Base-by-base conservation (phyloP, 352 stramenopile genomes). In the Phytophthora agathidicida region DNA sequence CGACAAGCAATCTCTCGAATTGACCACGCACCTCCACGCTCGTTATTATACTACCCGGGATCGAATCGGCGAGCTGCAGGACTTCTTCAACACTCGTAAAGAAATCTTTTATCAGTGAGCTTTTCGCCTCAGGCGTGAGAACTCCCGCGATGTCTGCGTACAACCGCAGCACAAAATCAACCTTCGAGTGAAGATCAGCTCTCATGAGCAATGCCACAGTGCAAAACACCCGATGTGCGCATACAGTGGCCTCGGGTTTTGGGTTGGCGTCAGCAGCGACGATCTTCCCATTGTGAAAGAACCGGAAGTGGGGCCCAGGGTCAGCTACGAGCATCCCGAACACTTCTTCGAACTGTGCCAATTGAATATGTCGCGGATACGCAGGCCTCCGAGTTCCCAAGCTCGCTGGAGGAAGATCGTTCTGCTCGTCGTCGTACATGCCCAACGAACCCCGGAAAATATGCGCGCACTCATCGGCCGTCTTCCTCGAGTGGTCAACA, bases 271-370 rank as follows among this genome's bases (percentile, higher is more conserved):
- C 59, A 14, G 51, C 39, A 41, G 60, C 9, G 27, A 49, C 33
- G 16, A 60, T 60, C 36, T 56, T 70, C 19, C 41, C 42, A 22
- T 58, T 30, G 28, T 80, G 59, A 64, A 91, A 91, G 44, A 89
- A 88, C 26, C 47, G 60, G 28, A 90, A 93, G 48, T 91, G 83
- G 4, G 77, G 83, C 27, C 86, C 71, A 0, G 71, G 62, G 39
- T 93, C 81, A 0, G 73, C 54, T 36, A 93, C 63, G 3, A 93
- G 71, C 74, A 91, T 79, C 10, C 81, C 83, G 37, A 91, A 91
- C 2, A 93, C 61, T 31, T 93, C 83, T 35, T 91, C 80, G 57
- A 93, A 93, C 26, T 87, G 71, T 10, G 43, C 10, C 6, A 71
- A 59, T 16, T 68, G 60, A 26, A 93, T 54, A 42, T 77, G 70